Conservation (phyloP, 495 filamentous ascomycete genomes). For the Tirmania nivea region DNA sequence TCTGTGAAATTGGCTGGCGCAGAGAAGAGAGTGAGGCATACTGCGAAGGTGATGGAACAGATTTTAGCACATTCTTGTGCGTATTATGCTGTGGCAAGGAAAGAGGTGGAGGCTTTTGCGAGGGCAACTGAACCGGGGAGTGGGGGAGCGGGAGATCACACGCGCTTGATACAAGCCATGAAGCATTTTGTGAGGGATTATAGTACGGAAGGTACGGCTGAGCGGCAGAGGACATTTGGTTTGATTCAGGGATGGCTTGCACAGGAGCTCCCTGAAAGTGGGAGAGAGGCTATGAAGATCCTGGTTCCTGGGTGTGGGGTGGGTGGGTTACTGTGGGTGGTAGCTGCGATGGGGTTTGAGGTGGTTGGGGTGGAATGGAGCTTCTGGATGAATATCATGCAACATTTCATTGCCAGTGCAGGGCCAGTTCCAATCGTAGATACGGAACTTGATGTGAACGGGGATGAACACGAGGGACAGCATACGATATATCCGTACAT, state of each 20-base stretch:
- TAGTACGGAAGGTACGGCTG: conserved; percentile 22
- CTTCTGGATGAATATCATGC: conserved; percentile 24
- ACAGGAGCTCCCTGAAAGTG: conserved; percentile 4
- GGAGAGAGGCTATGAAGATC: conserved; percentile 12
- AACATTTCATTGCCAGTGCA: conserved; percentile 11
- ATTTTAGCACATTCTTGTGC: conserved; percentile 16
- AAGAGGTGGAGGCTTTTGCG: conserved; percentile 18
- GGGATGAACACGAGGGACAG: background rate
- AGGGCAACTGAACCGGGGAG: conserved; percentile 7
- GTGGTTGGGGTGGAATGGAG: conserved; percentile 27
- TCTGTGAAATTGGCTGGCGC: conserved; percentile 15
- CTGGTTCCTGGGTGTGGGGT: conserved; percentile 26
- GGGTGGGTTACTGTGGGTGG: conserved; percentile 25
- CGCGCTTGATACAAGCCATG: conserved; percentile 24
- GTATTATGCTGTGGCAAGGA: conserved; percentile 17
- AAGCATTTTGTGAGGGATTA: conserved; percentile 31
- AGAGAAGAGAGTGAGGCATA: conserved; percentile 9
- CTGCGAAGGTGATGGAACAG: conserved; percentile 14
- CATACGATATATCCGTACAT: conserved; percentile 23
- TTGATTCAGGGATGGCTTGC: conserved; percentile 20
- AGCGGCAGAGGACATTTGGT: conserved; percentile 22
- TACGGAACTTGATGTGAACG: background rate
- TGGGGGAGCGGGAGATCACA: conserved; percentile 11
- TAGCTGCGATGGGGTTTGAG: conserved; percentile 22
- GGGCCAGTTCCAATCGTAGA: background rate